These are phyloP conservation scores for Oenanthe sinensis DNA, from an alignment of 129 eudicot species.

Conservation along the genomic window DNA sequence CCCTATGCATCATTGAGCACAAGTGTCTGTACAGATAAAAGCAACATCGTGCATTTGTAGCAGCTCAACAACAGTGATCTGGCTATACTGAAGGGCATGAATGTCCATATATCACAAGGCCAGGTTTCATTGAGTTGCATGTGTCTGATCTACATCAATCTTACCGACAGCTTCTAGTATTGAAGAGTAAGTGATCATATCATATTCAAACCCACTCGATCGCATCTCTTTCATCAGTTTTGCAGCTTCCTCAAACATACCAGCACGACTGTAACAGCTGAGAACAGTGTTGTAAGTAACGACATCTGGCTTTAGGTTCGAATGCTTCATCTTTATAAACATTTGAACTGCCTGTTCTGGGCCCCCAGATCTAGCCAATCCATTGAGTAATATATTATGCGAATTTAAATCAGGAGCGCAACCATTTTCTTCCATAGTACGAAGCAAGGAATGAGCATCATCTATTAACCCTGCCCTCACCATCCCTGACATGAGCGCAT, in stretches of 20 bases:
- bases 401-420: constrained; percentile 77
- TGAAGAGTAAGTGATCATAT: constrained; percentile 74
- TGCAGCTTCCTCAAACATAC: constrained; percentile 96
- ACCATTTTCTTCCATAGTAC: constrained; percentile 69
- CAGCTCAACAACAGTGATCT: neutral
- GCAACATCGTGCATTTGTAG: neutral
- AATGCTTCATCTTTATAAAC: constrained; percentile 64
- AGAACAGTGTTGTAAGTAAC: constrained; percentile 86
- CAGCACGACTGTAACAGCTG: constrained; percentile 87
- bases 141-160: constrained; percentile 48
- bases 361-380: constrained; percentile 71
- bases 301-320: constrained; percentile 60
- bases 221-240: constrained; percentile 87
- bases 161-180: constrained; percentile 92
- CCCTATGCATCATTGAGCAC: too few relatives aligned
- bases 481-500: constrained; percentile 90
- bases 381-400: constrained; percentile 69
- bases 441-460: constrained; percentile 65
- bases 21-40: neutral
- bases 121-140: constrained; percentile 21
- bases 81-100: neutral
- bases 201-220: constrained; percentile 62
- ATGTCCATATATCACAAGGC: constrained; percentile 12
- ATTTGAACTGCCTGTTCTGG: constrained; percentile 63
- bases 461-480: constrained; percentile 67